Evolutionary conservation across 306 rosid genomes (phyloP).

Genomic region (Fagus crenata): DNA sequence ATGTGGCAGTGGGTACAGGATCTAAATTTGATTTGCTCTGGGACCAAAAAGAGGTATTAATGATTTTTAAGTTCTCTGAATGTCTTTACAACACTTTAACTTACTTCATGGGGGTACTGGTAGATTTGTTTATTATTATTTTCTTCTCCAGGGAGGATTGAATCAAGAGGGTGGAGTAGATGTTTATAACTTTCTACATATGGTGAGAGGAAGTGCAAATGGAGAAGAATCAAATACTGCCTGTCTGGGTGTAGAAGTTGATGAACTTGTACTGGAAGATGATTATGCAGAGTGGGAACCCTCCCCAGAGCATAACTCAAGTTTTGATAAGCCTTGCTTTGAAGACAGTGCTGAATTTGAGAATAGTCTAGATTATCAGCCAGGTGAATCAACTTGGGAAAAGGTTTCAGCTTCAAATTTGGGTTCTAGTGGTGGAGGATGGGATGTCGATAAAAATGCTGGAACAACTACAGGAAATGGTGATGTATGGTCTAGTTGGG

Average conservation of each 20-base stretch:
- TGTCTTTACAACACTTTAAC: conserved; percentile 2
- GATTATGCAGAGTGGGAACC: conserved; percentile 45
- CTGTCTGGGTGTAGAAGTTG: conserved; percentile 77
- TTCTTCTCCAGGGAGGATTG: conserved; percentile 50
- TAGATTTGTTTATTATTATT: conserved; percentile 23
- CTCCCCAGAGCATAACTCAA: conserved; percentile 62
- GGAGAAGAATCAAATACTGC: conserved; percentile 58
- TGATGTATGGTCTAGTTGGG: conserved; percentile 27
- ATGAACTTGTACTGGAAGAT: conserved; percentile 55
- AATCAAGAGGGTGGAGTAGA: conserved; percentile 60
- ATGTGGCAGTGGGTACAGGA: conserved; percentile 92
- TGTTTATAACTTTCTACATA: conserved; percentile 68
- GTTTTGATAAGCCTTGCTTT: conserved; percentile 63
- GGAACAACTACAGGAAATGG: conserved; percentile 11
- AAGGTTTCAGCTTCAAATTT: conserved; percentile 27
- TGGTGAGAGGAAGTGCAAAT: conserved; percentile 52
- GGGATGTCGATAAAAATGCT: neutral
- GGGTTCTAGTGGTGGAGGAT: conserved; percentile 6
- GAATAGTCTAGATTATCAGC: conserved; percentile 24
- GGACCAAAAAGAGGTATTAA: conserved; percentile 69
- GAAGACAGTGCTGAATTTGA: conserved; percentile 57
- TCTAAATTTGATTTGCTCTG: conserved; percentile 79
- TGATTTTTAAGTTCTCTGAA: conserved; percentile 7
- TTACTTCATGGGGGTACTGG: neutral
- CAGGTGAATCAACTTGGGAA: conserved; percentile 40